These are phyloP conservation scores for Heritiera fomes DNA, from an alignment of 345 rosid species.

Conservation along the genomic window DNA sequence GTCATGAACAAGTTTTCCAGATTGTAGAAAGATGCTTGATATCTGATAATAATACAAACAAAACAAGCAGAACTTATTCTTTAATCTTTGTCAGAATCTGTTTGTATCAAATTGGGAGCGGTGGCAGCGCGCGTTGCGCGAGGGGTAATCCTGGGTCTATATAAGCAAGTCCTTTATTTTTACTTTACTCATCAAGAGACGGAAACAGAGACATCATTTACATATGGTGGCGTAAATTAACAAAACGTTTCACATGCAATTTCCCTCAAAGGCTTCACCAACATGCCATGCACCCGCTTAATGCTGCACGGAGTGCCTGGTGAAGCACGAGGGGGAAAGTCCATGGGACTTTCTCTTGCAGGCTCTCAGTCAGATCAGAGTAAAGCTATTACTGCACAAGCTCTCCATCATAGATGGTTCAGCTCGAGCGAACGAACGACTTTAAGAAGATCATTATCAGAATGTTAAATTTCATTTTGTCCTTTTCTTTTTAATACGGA, in stretches of 20 bases:
- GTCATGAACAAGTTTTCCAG: neutral
- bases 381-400: neutral
- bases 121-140: too few relatives aligned
- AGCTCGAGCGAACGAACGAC: neutral
- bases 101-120: neutral
- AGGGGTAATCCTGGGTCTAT: neutral
- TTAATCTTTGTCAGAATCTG: neutral
- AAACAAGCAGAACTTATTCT: slow-evolving; percentile 17
- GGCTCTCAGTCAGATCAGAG: neutral
- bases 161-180: neutral
- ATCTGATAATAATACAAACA: neutral
- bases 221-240: too few relatives aligned
- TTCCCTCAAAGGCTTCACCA: slow-evolving; percentile 15
- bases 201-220: too few relatives aligned
- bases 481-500: neutral
- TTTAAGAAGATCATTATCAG: neutral
- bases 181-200: too few relatives aligned
- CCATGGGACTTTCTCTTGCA: neutral
- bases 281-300: neutral
- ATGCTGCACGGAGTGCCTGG: neutral
- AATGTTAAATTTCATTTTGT: neutral
- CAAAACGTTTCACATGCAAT: slow-evolving; percentile 7
- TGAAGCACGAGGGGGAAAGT: neutral
- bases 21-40: neutral
- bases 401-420: neutral